phyloP scores from a whole-genome alignment of 805 yeast genomes.

The Lachancea fermentati region DNA sequence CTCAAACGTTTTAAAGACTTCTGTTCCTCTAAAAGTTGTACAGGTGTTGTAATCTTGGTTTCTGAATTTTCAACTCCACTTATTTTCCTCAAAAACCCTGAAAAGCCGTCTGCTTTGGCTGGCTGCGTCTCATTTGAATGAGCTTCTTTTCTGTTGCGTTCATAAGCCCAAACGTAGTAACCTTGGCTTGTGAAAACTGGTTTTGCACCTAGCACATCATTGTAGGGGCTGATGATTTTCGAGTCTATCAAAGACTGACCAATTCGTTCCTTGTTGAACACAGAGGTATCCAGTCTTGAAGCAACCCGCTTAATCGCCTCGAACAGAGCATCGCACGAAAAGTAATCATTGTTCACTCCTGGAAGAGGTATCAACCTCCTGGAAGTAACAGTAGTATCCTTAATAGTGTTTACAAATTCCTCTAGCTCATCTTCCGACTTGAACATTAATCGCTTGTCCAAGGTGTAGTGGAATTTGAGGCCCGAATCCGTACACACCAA shows the following conservation, averaged over 20 bases:
- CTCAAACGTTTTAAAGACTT: background rate
- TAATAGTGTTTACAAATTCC: constrained; percentile 11
- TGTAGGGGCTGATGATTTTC: constrained; percentile 26
- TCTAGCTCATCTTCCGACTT: constrained; percentile 14
- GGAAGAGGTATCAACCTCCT: constrained; percentile 29
- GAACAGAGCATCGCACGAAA: constrained; percentile 24
- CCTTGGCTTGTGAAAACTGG: constrained; percentile 20
- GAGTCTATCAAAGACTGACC: constrained; percentile 29
- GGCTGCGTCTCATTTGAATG: background rate
- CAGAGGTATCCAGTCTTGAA: constrained; percentile 24
- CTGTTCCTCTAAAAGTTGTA: background rate
- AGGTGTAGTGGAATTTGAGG: too few relatives aligned
- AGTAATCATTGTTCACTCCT: constrained; percentile 17
- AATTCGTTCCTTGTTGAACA: constrained; percentile 29
- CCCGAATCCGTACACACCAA: too few relatives aligned
- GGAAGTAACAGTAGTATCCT: constrained; percentile 27
- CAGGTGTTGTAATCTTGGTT: background rate
- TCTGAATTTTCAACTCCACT: background rate
- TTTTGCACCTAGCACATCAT: constrained; percentile 13
- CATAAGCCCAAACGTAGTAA: constrained; percentile 18
- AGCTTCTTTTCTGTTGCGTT: background rate
- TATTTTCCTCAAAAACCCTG: constrained; percentile 3
- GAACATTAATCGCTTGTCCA: constrained; percentile 17
- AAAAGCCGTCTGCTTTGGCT: background rate
- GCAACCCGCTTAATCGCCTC: constrained; percentile 20